phyloP scores from a whole-genome alignment of 208 protist genomes.

The Entamoeba nuttalli region DNA sequence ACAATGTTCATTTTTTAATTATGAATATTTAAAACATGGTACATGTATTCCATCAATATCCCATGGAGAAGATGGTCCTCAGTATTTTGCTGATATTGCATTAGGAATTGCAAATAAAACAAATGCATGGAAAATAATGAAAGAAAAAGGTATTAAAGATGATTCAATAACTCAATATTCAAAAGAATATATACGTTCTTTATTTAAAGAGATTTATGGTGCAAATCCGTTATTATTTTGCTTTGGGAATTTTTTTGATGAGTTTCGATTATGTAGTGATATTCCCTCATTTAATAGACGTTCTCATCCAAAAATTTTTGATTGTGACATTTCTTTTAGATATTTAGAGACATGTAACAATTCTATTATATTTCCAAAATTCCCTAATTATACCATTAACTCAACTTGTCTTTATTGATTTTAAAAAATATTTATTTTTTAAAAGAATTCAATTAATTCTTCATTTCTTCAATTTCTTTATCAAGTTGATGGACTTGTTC shows the following conservation, averaged over 20 bases:
- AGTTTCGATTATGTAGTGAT: not conserved
- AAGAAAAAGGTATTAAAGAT: not conserved
- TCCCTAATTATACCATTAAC: not conserved
- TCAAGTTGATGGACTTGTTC: not conserved
- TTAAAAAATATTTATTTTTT: not conserved
- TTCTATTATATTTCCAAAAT: not conserved
- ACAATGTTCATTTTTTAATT: not conserved
- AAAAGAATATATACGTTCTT: not conserved
- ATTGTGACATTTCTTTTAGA: not conserved
- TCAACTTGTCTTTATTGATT: not conserved
- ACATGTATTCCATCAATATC: not conserved
- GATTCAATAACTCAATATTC: not conserved
- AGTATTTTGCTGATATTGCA: not conserved
- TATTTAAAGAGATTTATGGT: not conserved
- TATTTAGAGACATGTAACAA: not conserved
- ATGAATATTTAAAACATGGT: not conserved
- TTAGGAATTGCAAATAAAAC: not conserved
- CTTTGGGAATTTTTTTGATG: not conserved
- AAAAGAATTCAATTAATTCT: no score
- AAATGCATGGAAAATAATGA: not conserved
- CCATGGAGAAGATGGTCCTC: not conserved
- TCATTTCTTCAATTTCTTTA: not conserved
- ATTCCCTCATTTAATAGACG: not conserved
- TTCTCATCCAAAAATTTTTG: not conserved
- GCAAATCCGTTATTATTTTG: not conserved